Evolutionary conservation across 352 stramenopile species (phyloP), one percentile per base, ranked within the genome.

Genomic region (Nothophytophthora sp.): DNA sequence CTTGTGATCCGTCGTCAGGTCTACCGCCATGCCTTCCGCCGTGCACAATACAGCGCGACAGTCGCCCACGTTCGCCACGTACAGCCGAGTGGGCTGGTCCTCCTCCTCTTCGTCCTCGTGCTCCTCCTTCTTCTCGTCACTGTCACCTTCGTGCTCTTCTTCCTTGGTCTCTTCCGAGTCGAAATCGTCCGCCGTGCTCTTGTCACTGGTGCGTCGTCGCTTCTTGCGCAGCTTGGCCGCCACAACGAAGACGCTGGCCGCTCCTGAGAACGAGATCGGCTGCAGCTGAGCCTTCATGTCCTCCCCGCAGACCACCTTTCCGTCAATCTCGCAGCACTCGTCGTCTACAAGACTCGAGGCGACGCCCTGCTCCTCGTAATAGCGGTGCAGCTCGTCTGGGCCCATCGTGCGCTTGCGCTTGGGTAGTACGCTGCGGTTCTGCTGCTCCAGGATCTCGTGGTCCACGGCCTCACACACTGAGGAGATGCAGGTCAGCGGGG

Each of bases 1-100:
- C 63, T 96, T 96, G 73, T 97, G 89, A 50, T 97, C 89, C 28
- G 76, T 81, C 7, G 82, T 96, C 40, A 97, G 60, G 35, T 94
- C 81, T 7, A 95, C 44, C 3, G 89, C 88, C 15, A 76, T 9
- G 4, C 86, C 88, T 9, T 86, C 60, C n/a, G 55, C 67, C 15
- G 82, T 87, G 41, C 80, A 91, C 24, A 97, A 53, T 38, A 97
- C 90, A 10, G 86, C 86, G 30, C 90, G 90, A 45, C 87, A 97
- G 46, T 97, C 90, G 19, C 90, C 90, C 11, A 97, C 75, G 43
- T 97, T 93, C 1, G 84, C 89, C 15, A 97, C 66, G 51, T 92
- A 90, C 45, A 97, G 39, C 23, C 73, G 62, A 2, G 75, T 86
- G 8, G 69, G 65, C 2, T 62, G 52, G 3, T 78, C 66, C 18